Evolutionary conservation across 495 filamentous ascomycete species (phyloP).

Genomic region (Penicillium desertorum): DNA sequence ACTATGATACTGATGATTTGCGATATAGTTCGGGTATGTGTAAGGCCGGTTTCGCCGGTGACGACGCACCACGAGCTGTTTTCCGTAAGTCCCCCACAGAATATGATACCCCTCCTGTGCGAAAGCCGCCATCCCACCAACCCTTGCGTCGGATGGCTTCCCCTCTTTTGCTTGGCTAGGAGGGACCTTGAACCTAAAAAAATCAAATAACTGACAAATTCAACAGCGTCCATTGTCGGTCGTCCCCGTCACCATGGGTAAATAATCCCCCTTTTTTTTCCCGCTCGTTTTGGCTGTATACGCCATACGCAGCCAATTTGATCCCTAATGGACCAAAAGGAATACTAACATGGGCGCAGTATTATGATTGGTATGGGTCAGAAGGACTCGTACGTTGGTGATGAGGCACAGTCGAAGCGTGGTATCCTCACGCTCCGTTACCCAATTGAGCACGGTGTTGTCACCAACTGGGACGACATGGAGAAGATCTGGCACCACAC

Average conservation of each 20-base stretch:
- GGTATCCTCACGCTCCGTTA: slow-evolving; percentile 99
- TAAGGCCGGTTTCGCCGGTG: slow-evolving; percentile 99
- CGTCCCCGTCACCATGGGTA: slow-evolving; percentile 99
- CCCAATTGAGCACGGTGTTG: slow-evolving; percentile 99
- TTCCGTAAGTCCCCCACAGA: slow-evolving; percentile 84
- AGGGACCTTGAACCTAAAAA: not conserved
- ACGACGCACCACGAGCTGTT: slow-evolving; percentile 98
- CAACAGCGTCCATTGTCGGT: slow-evolving; percentile 93
- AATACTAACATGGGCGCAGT: slow-evolving; percentile 53
- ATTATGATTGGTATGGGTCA: slow-evolving; percentile 99
- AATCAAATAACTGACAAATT: slow-evolving; percentile 7
- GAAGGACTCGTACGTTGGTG: slow-evolving; percentile 99
- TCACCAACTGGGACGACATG: slow-evolving; percentile 99
- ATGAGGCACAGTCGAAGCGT: slow-evolving; percentile 99
- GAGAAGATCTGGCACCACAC: slow-evolving; percentile 99
- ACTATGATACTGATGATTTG: slow-evolving; percentile 49
- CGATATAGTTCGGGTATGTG: slow-evolving; percentile 95
- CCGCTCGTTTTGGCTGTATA: slow-evolving; percentile 19
- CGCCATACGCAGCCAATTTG: not conserved
- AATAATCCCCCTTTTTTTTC: slow-evolving; percentile 37
- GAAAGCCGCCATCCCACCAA: slow-evolving; percentile 20
- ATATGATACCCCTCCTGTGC: slow-evolving; percentile 20
- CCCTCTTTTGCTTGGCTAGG: slow-evolving; percentile 2
- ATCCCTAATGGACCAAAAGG: not conserved
- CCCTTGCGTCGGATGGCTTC: slow-evolving; percentile 32